Base-by-base conservation (phyloP, 2,329 filamentous ascomycete genomes). In the Colletotrichum paranaense region DNA sequence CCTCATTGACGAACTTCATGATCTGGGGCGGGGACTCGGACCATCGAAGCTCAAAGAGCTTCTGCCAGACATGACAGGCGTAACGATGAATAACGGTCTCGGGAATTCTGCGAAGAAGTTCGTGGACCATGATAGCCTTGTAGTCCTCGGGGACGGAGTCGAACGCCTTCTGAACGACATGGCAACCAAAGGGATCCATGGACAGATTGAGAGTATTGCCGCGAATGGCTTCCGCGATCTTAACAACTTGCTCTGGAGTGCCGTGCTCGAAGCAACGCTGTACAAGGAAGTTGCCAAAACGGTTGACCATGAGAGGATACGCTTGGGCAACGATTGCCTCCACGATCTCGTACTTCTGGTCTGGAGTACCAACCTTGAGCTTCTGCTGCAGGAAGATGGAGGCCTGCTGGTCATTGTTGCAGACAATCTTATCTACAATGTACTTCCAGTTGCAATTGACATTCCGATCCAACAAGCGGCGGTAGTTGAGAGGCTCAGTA, bases 371-470 rank as follows among this genome's bases (percentile, higher is more conserved):
- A 75, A 98, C 94, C 86, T 99, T 99, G 78, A 99, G 93, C 86
- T 99, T 99, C 85, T 99, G 97, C 82, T 99, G 97, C 57, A 99
- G 88, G 84, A 99, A 99, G 79, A 99, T 98, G 2, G 97, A 99
- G 11, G 97, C 97, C 84, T 99, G 97, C 83, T 99, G 97, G 80
- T 99, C 97, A 82, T 99, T 98, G 86, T 95, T 98, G 90, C 95
- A 97, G 77, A 99, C 95, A 81, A 99, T 99, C 88, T 98, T 98
- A 86, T 99, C 96, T 68, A 99, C 97, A 78, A 99, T 98, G 82
- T 98, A 98, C 85, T 97, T 97, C 97, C 96, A 99, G 86, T 99
- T 97, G 85, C 96, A 98, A 79, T 94, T 97, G 83, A 97, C 95
- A 81, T 96, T 98, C 80, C 95, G 95, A 80, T 99, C 97, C 59